Percentiles rank a stretch among this genome's conserved stretches.
phyloP scores from a whole-genome alignment of 352 stramenopile genomes.

The Globisporangium parvum region DNA sequence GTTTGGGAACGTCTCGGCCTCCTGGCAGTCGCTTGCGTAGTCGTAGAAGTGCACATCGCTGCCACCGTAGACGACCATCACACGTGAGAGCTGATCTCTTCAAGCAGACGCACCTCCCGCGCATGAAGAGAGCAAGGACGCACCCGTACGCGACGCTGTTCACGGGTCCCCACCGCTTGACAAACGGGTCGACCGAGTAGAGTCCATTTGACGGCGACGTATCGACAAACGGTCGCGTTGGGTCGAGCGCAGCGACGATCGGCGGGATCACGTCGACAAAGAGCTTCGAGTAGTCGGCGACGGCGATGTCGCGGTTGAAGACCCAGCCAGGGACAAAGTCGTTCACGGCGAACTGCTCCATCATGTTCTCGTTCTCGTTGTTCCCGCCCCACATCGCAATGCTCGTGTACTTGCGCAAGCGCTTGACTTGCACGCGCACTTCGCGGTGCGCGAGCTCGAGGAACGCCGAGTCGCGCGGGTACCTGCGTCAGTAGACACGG shows the following conservation, averaged over 20 bases:
- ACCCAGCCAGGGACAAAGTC: conserved; percentile 43
- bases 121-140: conserved; percentile 5
- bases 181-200: conserved; percentile 65
- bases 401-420: conserved; percentile 72
- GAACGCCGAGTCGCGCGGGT: conserved; percentile 59
- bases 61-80: background rate
- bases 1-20: conserved; percentile 57
- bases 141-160: conserved; percentile 56
- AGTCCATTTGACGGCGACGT: conserved; percentile 84
- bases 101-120: conserved; percentile 1
- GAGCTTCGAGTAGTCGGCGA: conserved; percentile 73
- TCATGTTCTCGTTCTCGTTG: conserved; percentile 89
- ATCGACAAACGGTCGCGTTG: conserved; percentile 69
- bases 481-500: conserved; percentile 11
- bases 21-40: conserved; percentile 73
- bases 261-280: conserved; percentile 74
- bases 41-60: conserved; percentile 87
- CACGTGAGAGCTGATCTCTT: background rate
- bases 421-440: conserved; percentile 51
- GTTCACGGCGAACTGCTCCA: conserved; percentile 62
- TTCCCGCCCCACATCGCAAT: conserved; percentile 88
- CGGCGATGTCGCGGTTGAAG: conserved; percentile 77
- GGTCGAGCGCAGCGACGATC: conserved; percentile 40
- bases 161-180: conserved; percentile 74
- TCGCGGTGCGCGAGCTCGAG: conserved; percentile 49